Evolutionary conservation across 176 grass and related monocot species (phyloP), one percentile per base, ranked within the genome.

Genomic region (Oryza coarctata): DNA sequence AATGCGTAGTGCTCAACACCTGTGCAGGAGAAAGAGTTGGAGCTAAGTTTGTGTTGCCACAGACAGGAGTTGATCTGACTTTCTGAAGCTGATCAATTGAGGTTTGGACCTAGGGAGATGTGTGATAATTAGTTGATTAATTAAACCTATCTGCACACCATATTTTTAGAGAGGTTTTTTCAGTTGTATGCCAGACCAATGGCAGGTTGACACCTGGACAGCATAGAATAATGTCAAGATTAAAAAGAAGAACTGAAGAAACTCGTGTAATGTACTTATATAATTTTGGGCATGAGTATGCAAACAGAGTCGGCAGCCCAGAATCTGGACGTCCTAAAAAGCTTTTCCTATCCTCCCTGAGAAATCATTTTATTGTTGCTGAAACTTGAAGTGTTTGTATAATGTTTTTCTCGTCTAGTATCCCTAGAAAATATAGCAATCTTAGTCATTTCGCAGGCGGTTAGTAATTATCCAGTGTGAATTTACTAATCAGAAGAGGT

Each of bases 1-100:
- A 45, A 39, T 12, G 6, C 30, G 65, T 39, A 70, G 63, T 39
- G 40, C 52, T 76, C 33, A 81, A 85, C 87, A 85, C 63, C 82
- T 85, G 77, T 81, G 64, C 57, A 81, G 32, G 74, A 60, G 71
- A 22, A 70, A 70, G 52, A n/a, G 40, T 65, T 31, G 70, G 34
- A 81, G 9, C 20, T 71, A 49, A 81, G 33, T 38, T 28, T 85
- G 32, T 6, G 40, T 27, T 89, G 77, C 65, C 57, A 71, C 71
- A 69, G 63, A 66, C 50, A 70, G 65, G 27, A 65, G 45, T 18
- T 71, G 40, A 13, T 85, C 41, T 58, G 77, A 63, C 52, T 84
- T 71, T 72, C 1, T 28, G 82, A 29, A 33, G 39, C 38, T 71
- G 55, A 65, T 73, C 58, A 77, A 18, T 33, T 49, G 9, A 22